These are phyloP conservation scores for Ustilago bromivora DNA, from an alignment of 1,284 basidiomycete genomes.

Conservation along the genomic window DNA sequence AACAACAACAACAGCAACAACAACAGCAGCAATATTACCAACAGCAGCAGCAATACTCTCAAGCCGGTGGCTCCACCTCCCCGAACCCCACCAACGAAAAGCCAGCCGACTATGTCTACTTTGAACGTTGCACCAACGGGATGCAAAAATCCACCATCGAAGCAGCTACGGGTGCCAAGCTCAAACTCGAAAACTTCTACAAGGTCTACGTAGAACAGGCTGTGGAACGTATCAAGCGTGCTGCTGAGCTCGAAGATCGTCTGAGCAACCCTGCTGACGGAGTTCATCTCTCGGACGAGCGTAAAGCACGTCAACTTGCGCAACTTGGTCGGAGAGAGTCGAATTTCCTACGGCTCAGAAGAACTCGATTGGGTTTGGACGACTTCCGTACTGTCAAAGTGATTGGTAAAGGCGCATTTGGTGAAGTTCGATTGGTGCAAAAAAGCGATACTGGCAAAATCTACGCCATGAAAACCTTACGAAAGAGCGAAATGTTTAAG, in stretches of 20 bases:
- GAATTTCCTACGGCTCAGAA: slow-evolving; percentile 83
- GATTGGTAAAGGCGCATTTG: slow-evolving; percentile 98
- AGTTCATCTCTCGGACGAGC: slow-evolving; percentile 75
- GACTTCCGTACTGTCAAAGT: slow-evolving; percentile 98
- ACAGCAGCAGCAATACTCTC: slow-evolving; percentile 33
- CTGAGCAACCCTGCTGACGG: slow-evolving; percentile 71
- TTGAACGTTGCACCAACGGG: slow-evolving; percentile 84
- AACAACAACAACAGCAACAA: slow-evolving; percentile 32
- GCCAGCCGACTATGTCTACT: slow-evolving; percentile 87
- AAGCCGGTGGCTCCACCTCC: slow-evolving; percentile 35
- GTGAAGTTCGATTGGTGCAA: slow-evolving; percentile 95
- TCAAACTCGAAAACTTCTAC: slow-evolving; percentile 97
- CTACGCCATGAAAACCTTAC: slow-evolving; percentile 98
- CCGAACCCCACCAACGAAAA: slow-evolving; percentile 67
- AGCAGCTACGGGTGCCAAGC: slow-evolving; percentile 92
- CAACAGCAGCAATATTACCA: slow-evolving; percentile 35
- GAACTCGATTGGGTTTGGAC: slow-evolving; percentile 90
- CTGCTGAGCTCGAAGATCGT: slow-evolving; percentile 91
- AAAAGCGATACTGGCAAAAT: slow-evolving; percentile 98
- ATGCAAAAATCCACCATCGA: slow-evolving; percentile 91
- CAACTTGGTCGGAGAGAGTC: slow-evolving; percentile 88
- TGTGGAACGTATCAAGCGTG: slow-evolving; percentile 87
- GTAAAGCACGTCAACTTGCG: slow-evolving; percentile 89
- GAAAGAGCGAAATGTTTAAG: slow-evolving; percentile 99
- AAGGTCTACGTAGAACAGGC: slow-evolving; percentile 93